Evolutionary conservation across 2,329 filamentous ascomycete genomes (phyloP), one percentile per base, ranked within the genome.

Genomic region (Trichoderma koningiopsis): DNA sequence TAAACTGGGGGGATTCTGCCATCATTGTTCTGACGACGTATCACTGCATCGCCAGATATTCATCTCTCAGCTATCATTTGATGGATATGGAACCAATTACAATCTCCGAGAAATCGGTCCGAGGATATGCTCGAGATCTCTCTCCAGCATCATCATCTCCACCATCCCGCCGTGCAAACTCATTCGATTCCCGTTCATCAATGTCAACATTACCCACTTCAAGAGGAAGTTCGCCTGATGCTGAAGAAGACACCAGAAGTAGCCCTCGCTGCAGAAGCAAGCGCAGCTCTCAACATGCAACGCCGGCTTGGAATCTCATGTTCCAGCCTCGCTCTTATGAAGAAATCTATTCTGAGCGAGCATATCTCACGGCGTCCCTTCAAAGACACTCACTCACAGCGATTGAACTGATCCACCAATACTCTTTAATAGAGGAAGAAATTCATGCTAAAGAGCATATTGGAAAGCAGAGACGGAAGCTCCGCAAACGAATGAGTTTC

Each of bases 271-370:
- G 66, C 10, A 63, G 52, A 49, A 62, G 60, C 53, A 62, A 33
- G 56, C 56, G 29, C 29, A 67, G 19, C 43, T 3, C 37, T 4
- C 27, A 53, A 35, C 33, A 47, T 11, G 37, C 8, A 4, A 35
- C 35, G 19, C 47, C 68, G 4, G 27, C 7, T 16, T 61, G 71
- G 70, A 73, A 70, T 31, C 68, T 72, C 19, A 72, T 79, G 68
- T 75, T 83, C 56, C 75, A 78, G 3, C 81, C 80, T 2, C 79
- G 83, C 1, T 74, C 81, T 0, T 79, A 83, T 60, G 78, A 81
- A 22, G 80, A 81, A 5, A 77, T 87, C 4, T 79, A 82, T 65
- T 75, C 76, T 4, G 86, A 89, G 72, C 79, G 80, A 14, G 75
- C 80, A 7, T 86, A 87, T 69, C 81, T 88, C 22, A 68, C 80